Conservation (phyloP, 2,329 filamentous ascomycete genomes). For the Bipolaris sorokiniana region DNA sequence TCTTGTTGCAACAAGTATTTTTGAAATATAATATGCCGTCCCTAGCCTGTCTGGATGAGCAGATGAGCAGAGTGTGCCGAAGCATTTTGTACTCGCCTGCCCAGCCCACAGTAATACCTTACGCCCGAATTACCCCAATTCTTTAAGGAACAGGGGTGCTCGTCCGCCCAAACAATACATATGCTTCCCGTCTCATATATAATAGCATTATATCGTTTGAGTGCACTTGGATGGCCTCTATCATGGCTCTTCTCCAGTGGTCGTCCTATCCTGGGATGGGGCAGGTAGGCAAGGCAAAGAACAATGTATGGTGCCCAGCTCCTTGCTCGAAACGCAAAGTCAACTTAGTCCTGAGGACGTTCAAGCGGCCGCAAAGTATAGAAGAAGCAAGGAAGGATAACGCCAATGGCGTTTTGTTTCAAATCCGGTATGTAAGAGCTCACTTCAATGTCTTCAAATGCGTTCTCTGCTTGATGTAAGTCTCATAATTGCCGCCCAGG, state of each 20-base stretch:
- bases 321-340: not conserved
- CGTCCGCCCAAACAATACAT: not conserved
- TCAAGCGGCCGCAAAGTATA: not conserved
- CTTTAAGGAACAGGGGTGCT: not conserved
- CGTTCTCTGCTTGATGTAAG: constrained; percentile 72
- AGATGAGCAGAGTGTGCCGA: constrained; percentile 23
- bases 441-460: constrained; percentile 56
- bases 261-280: constrained; percentile 2
- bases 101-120: not conserved
- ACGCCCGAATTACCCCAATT: not conserved
- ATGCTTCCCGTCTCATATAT: not conserved
- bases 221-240: not conserved
- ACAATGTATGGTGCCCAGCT: not conserved
- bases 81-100: constrained; percentile 21
- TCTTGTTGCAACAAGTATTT: constrained; percentile 8
- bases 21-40: constrained; percentile 11
- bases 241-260: not conserved
- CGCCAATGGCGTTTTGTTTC: not conserved
- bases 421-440: constrained; percentile 21
- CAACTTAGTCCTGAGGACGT: not conserved
- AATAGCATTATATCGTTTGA: not conserved
- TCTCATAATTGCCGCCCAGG: constrained; percentile 78
- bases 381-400: not conserved
- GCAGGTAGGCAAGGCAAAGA: not conserved
- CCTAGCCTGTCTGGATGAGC: constrained; percentile 9